Percentiles rank a stretch among this genome's conserved stretches.
phyloP scores from a whole-genome alignment of 78 protist species.

The Dictyostelium capitatum region DNA sequence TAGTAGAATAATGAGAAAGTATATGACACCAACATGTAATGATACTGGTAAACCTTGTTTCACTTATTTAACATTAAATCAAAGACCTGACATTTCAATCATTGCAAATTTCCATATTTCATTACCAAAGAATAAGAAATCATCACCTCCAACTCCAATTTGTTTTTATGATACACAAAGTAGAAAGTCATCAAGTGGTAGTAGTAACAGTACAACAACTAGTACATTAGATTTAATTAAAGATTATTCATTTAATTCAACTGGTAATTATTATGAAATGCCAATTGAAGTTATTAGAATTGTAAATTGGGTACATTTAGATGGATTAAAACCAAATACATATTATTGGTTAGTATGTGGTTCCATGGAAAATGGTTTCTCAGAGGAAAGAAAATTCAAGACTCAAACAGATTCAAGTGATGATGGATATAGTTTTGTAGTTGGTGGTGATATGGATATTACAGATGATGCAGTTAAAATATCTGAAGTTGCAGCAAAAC shows the following conservation, averaged over 20 bases:
- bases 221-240: no score
- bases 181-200: no score
- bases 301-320: constrained; percentile 48
- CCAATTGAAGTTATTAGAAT: constrained; percentile 39
- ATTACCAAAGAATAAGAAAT: not conserved
- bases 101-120: constrained; percentile 52
- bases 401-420: not conserved
- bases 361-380: not conserved
- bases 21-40: constrained; percentile 22
- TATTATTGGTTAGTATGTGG: constrained; percentile 52
- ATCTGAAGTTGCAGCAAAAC: not conserved
- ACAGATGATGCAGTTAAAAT: not conserved
- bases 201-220: no score
- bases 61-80: constrained; percentile 41
- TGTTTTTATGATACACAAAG: not conserved
- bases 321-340: constrained; percentile 4
- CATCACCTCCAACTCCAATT: not conserved
- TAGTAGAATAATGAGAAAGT: constrained; percentile 37
- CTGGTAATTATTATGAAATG: constrained; percentile 37
- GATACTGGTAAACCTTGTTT: constrained; percentile 26
- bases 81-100: constrained; percentile 10
- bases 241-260: not conserved
- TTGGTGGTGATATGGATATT: constrained; percentile 63
- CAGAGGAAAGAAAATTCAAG: constrained; percentile 25
- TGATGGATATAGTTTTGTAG: constrained; percentile 18